Evolutionary conservation across 140 eudicot genomes (phyloP).

Genomic region (Cichorium intybus): DNA sequence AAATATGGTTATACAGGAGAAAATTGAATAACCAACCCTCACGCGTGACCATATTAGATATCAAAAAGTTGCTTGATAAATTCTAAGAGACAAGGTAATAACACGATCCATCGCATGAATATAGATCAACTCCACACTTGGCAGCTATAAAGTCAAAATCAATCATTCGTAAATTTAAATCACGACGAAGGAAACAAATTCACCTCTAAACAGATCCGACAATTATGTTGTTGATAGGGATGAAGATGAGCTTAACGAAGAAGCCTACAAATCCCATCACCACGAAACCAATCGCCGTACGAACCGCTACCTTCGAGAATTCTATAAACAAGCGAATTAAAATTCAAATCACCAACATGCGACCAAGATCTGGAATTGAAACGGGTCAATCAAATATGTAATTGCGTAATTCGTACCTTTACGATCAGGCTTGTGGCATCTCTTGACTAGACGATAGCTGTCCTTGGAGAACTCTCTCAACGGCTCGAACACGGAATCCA

Average conservation of each 20-base stretch:
- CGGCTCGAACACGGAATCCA: conserved; percentile 69
- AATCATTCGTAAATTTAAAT: background rate
- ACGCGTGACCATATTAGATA: background rate
- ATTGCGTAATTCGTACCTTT: conserved; percentile 38
- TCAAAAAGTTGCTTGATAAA: background rate
- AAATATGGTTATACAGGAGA: too few relatives aligned
- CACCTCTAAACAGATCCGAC: conserved; percentile 77
- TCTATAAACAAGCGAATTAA: conserved; percentile 37
- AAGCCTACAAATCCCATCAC: conserved; percentile 99
- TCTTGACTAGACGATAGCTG: conserved; percentile 83
- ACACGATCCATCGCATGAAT: background rate
- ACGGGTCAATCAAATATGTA: background rate
- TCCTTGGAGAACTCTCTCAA: conserved; percentile 73
- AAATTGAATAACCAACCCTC: background rate
- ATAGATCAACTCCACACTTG: conserved; percentile 13
- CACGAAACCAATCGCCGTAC: conserved; percentile 94
- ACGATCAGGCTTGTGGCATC: conserved; percentile 95
- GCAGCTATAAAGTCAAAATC: background rate
- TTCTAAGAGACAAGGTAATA: background rate
- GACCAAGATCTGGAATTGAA: conserved; percentile 5
- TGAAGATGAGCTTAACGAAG: conserved; percentile 93
- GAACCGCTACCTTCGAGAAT: conserved; percentile 89
- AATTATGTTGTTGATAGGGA: conserved; percentile 94
- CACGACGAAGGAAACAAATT: background rate
- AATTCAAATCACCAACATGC: background rate